These are phyloP conservation scores for Kluyveromyces wickerhamii DNA, from an alignment of 805 yeast genomes.

Conservation along the genomic window DNA sequence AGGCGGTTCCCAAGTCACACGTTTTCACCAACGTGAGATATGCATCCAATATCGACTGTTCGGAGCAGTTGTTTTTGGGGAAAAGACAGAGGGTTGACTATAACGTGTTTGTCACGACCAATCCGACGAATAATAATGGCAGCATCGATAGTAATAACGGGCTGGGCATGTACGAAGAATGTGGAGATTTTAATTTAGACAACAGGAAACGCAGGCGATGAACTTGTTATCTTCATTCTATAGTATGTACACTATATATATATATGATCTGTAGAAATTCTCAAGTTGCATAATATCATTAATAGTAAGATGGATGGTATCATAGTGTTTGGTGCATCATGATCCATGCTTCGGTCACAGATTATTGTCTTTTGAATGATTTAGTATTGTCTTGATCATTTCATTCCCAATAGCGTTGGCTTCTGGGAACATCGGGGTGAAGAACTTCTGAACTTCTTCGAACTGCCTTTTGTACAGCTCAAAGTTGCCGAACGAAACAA, in stretches of 20 bases:
- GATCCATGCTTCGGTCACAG: background rate
- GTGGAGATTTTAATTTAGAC: conserved; percentile 3
- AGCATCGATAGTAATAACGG: background rate
- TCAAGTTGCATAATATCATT: too few species aligned
- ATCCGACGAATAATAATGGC: background rate
- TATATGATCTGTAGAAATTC: background rate
- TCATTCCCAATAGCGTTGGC: conserved; percentile 87
- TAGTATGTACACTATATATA: conserved; percentile 3
- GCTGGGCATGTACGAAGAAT: background rate
- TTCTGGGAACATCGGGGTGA: conserved; percentile 78
- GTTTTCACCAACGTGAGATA: too few species aligned
- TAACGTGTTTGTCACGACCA: background rate
- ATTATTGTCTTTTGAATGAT: conserved; percentile 20
- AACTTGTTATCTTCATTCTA: background rate
- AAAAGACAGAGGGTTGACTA: conserved; percentile 3
- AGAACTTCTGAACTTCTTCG: conserved; percentile 74
- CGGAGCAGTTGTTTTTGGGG: conserved; percentile 2
- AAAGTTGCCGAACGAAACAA: conserved; percentile 69
- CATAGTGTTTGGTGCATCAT: background rate
- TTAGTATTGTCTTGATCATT: conserved; percentile 76
- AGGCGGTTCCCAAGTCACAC: too few species aligned
- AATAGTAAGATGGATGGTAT: too few species aligned
- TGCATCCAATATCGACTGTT: conserved; percentile 2
- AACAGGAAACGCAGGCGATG: conserved; percentile 6
- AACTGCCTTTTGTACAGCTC: conserved; percentile 63